A percentile compares a stretch with the other conserved stretches of the same genome.
Evolutionary conservation across 345 rosid genomes (phyloP).

Genomic region (Eutrema yunnanense): DNA sequence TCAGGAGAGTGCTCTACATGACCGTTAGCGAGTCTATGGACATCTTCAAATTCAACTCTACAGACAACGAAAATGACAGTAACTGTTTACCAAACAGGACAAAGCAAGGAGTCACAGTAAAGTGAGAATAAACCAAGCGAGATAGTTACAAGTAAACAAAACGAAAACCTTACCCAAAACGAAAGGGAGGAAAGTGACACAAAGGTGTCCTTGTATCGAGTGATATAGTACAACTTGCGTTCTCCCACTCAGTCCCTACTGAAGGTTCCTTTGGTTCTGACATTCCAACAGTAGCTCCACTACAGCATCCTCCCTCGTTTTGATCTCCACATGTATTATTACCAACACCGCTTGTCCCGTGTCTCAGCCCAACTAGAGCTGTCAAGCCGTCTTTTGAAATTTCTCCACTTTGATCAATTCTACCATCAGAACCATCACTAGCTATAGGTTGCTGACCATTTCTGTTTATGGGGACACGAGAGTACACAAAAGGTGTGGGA

Average conservation of each 20-base stretch:
- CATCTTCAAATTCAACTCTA: conserved; percentile 89
- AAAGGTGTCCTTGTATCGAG: conserved; percentile 90
- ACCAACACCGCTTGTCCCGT: conserved; percentile 49
- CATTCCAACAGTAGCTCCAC: conserved; percentile 48
- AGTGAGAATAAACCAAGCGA: background rate
- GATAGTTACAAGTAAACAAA: background rate
- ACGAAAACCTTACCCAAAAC: conserved; percentile 70
- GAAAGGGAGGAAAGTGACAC: conserved; percentile 96
- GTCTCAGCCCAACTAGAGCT: conserved; percentile 79
- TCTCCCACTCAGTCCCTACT: conserved; percentile 73
- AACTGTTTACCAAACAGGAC: conserved; percentile 4
- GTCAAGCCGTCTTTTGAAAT: conserved; percentile 86
- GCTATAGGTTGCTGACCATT: conserved; percentile 73
- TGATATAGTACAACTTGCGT: conserved; percentile 61
- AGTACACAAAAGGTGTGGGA: conserved; percentile 87
- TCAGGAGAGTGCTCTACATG: conserved; percentile 97
- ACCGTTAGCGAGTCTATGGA: conserved; percentile 83
- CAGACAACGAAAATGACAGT: background rate
- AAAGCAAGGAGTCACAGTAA: background rate
- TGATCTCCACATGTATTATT: conserved; percentile 54
- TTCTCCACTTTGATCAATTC: conserved; percentile 70
- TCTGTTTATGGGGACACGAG: conserved; percentile 86
- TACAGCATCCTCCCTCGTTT: conserved; percentile 45
- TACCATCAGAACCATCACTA: conserved; percentile 78
- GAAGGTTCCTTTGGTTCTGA: conserved; percentile 60